Conservation (phyloP, 2,329 filamentous ascomycete genomes). For the Pseudogymnoascus sp. region DNA sequence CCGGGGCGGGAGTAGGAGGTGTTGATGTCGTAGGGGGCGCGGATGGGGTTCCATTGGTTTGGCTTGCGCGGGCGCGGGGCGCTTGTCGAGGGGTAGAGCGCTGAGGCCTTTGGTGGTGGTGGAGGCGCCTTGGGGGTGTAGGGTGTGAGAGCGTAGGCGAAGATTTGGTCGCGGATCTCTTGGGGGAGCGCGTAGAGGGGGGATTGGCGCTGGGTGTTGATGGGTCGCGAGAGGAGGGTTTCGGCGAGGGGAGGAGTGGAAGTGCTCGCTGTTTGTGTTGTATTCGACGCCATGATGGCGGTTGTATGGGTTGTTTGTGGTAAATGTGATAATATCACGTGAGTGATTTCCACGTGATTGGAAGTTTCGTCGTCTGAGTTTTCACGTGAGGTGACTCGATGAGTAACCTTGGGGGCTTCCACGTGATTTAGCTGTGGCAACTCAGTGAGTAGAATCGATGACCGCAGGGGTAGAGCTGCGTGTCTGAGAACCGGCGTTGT, state of each 20-base stretch:
- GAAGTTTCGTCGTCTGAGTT: background rate
- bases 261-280: background rate
- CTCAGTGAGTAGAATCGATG: background rate
- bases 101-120: background rate
- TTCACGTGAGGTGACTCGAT: background rate
- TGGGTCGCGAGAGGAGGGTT: background rate
- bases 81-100: background rate
- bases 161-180: slow-evolving; percentile 8
- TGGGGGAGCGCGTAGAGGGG: background rate
- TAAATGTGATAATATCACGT: background rate
- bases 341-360: background rate
- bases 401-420: background rate
- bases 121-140: background rate
- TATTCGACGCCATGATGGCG: background rate
- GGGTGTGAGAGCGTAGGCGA: background rate
- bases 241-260: background rate
- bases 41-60: slow-evolving; percentile 8
- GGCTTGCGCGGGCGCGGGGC: background rate
- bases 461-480: background rate
- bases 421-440: background rate
- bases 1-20: background rate
- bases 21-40: background rate
- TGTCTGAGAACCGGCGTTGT: background rate
- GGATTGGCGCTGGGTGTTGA: background rate
- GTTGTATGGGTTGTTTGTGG: background rate